These are phyloP conservation scores for Fusarium concolor DNA, from an alignment of 2,329 filamentous ascomycete species.

Conservation along the genomic window DNA sequence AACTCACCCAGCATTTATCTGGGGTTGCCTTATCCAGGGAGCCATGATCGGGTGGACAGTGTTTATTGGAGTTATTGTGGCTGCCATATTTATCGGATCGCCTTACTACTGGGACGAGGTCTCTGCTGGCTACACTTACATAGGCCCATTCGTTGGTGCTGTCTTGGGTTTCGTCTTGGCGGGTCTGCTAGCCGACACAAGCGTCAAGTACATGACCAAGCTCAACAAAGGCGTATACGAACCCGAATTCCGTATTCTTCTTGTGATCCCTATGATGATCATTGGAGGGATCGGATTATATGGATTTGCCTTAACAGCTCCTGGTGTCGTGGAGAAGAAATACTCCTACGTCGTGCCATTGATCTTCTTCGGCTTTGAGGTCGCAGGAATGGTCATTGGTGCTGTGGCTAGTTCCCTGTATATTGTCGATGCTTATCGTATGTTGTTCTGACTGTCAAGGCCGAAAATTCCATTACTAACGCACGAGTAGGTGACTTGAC, in stretches of 20 bases:
- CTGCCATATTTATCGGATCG: slow-evolving; percentile 83
- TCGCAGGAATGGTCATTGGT: slow-evolving; percentile 91
- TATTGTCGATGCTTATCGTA: slow-evolving; percentile 91
- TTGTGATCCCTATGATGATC: slow-evolving; percentile 85
- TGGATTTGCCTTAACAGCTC: slow-evolving; percentile 82
- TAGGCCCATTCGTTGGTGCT: slow-evolving; percentile 86
- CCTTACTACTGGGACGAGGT: slow-evolving; percentile 86
- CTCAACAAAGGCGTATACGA: slow-evolving; percentile 87
- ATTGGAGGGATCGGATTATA: slow-evolving; percentile 83
- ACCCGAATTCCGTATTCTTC: slow-evolving; percentile 87
- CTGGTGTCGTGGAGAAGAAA: slow-evolving; percentile 63
- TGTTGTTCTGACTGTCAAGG: slow-evolving; percentile 49
- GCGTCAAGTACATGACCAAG: slow-evolving; percentile 75
- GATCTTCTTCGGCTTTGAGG: slow-evolving; percentile 85
- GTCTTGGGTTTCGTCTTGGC: slow-evolving; percentile 81
- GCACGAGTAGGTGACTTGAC: slow-evolving; percentile 73
- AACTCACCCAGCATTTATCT: slow-evolving; percentile 85
- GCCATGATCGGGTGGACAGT: slow-evolving; percentile 96
- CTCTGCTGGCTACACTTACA: slow-evolving; percentile 87
- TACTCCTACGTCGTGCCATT: slow-evolving; percentile 81
- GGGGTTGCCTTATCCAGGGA: slow-evolving; percentile 84
- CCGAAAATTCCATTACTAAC: background rate
- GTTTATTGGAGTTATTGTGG: slow-evolving; percentile 86
- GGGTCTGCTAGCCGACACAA: slow-evolving; percentile 78
- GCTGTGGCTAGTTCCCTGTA: slow-evolving; percentile 88